Evolutionary conservation across 192 early-diverging fungal genomes (phyloP), one percentile per base, ranked within the genome.

Genomic region (Coemansia sp.): DNA sequence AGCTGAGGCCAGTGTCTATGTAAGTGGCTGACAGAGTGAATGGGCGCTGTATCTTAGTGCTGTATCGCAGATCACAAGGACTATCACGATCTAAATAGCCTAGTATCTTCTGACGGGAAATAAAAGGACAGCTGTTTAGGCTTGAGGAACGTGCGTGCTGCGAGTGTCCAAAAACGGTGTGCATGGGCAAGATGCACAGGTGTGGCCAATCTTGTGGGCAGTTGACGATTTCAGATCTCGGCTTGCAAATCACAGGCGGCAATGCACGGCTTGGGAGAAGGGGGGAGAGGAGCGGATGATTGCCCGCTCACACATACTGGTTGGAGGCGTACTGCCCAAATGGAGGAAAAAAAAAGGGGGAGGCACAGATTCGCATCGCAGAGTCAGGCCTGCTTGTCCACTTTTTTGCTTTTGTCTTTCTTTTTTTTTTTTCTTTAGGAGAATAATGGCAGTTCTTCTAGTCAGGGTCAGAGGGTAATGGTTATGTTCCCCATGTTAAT

Each of bases 201-300:
- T 13, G 42, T 10, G 49, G 49, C 49, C 49, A 51, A 51, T 51
- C 49, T 51, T 5, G 49, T 22, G 49, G 8, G 49, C n/a, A 31
- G 54, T 13, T 27, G 24, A 29, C 54, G 54, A 57, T 57, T 57
- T 33, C 54, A 57, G 29, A 57, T 57, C 54, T 57, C 54, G 15
- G 49, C 49, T 51, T 51, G 54, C 54, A 57, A 57, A 57, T 57
- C 54, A 20, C 20, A 51, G 8, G 49, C 49, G 20, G 49, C 20
- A 22, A 51, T 43, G 42, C 42, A 43, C 11, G 42, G 42, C 49
- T 44, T 33, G 46, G 44, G 49, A 31, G 31, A 47, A 24, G 36
- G 27, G 15, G 65, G 31, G 24, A 9, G 44, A 22, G 41, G 42
- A 43, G 42, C 42, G 42, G 15, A 13, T 43, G 42, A 43, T 43